These are phyloP conservation scores for Euphorbia lathyris DNA, from an alignment of 345 rosid genomes.

Conservation along the genomic window DNA sequence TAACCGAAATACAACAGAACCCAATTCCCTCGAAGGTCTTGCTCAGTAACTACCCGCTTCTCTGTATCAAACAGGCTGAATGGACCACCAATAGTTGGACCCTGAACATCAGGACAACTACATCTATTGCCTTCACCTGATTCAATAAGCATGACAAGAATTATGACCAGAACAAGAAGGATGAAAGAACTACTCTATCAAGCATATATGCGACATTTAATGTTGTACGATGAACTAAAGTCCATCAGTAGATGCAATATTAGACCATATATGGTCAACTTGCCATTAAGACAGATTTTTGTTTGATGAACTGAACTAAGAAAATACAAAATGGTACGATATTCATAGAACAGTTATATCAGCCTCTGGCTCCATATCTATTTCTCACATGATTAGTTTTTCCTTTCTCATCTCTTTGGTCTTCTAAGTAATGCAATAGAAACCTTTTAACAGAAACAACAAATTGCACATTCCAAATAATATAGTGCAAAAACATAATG, in stretches of 20 bases:
- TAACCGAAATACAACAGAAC: conserved; percentile 83
- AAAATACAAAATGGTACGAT: background rate
- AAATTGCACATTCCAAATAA: background rate
- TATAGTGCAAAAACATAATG: too few species aligned
- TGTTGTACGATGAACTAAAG: background rate
- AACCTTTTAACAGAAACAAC: background rate
- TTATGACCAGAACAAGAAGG: background rate
- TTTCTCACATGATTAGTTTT: background rate
- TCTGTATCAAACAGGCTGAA: conserved; percentile 59
- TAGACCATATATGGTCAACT: background rate
- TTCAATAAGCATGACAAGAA: conserved; percentile 11
- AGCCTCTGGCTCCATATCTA: background rate
- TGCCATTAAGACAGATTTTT: background rate
- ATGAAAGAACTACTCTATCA: background rate
- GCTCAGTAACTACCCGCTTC: conserved; percentile 48
- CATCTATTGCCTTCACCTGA: conserved; percentile 40
- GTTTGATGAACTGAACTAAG: background rate
- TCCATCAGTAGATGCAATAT: background rate
- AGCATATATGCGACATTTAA: too few species aligned
- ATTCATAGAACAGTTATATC: background rate
- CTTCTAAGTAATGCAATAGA: background rate
- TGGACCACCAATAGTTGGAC: conserved; percentile 82
- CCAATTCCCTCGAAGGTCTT: conserved; percentile 70
- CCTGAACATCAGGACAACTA: conserved; percentile 29
- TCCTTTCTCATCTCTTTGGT: background rate